Base-by-base conservation (phyloP, 495 filamentous ascomycete species). In the Coniosporium apollinis region DNA sequence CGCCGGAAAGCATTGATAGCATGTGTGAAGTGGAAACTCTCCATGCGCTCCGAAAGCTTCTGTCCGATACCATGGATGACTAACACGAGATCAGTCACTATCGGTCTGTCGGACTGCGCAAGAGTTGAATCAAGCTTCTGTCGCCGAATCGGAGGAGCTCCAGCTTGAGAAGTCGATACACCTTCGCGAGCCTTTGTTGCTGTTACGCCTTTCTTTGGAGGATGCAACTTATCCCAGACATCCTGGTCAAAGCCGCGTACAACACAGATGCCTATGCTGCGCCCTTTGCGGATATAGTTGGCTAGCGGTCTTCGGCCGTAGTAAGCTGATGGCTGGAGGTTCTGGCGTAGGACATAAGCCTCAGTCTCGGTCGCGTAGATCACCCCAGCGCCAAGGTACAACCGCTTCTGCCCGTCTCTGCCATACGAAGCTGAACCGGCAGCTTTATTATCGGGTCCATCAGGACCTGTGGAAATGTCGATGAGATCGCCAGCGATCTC, bases 61-160 rank as follows among this genome's bases (percentile, higher is more conserved):
- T 97, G 89, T 0, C 89, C 89, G 33, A 97, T 94, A 9, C 86
- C 89, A 51, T 97, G 89, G 29, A 91, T 82, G 16, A 94, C 79
- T 11, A 97, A 59, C 13, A 94, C 67, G 15, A 97, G 56, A 50
- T 97, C 89, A 7, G 82, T 87, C 3, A 91, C 79, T 25, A 71
- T 71, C 2, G 74, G 75, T 16, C 76, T 64, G 22, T 79, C 67
- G 64, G 38, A 66, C 56, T 51, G 61, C 52, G 55, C 70, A 65
- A 54, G 37, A 56, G 52, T 46, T 9, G 45, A 47, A 37, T 44
- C 59, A 44, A 29, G 37, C 42, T 45, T 46, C 42, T 44, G 53
- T 46, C 48, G 48, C 47, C 1, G 34, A 21, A 37, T 51, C 19
- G 39, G 49, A 10, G 48, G 41, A 17, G 44, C 45, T 19, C 57